Evolutionary conservation across 768 basidiomycete species (phyloP).

Genomic region (Termitomyces eurrhizus): DNA sequence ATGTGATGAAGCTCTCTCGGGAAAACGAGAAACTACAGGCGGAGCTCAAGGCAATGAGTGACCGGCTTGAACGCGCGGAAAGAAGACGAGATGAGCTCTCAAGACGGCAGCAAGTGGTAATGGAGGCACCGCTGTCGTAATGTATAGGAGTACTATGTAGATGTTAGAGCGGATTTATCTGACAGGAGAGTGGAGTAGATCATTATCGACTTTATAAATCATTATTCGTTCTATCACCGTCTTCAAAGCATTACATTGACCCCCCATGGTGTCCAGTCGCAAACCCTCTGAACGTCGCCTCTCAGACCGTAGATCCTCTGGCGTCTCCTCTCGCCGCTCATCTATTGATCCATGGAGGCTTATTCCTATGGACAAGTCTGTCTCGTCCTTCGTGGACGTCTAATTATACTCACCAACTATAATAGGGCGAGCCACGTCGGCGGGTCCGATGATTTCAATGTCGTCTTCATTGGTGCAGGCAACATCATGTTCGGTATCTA

Average conservation of each 20-base stretch:
- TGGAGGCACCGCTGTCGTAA: conserved; percentile 16
- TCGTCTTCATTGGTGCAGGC: conserved; percentile 92
- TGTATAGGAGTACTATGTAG: not conserved
- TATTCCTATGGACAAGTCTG: conserved; percentile 76
- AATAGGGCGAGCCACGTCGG: conserved; percentile 45
- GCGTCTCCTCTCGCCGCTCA: conserved; percentile 54
- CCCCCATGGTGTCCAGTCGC: conserved; percentile 32
- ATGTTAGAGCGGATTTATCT: not conserved
- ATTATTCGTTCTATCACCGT: not conserved
- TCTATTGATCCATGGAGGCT: conserved; percentile 79
- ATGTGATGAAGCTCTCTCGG: conserved; percentile 70
- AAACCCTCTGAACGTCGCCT: conserved; percentile 46
- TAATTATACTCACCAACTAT: conserved; percentile 11
- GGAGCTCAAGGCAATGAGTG: conserved; percentile 71
- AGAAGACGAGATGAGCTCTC: conserved; percentile 48
- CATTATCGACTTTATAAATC: conserved; percentile 12
- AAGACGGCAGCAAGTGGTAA: conserved; percentile 23
- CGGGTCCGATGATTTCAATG: conserved; percentile 79
- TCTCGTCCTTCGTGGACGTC: conserved; percentile 4
- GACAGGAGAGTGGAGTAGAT: conserved; percentile 1
- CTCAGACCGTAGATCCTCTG: conserved; percentile 39
- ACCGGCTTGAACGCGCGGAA: conserved; percentile 72
- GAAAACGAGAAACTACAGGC: conserved; percentile 79
- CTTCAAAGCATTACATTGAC: conserved; percentile 2
- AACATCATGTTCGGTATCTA: conserved; percentile 94